Evolutionary conservation across 2,329 filamentous ascomycete species (phyloP).

Genomic region (Aspergillus sp.): DNA sequence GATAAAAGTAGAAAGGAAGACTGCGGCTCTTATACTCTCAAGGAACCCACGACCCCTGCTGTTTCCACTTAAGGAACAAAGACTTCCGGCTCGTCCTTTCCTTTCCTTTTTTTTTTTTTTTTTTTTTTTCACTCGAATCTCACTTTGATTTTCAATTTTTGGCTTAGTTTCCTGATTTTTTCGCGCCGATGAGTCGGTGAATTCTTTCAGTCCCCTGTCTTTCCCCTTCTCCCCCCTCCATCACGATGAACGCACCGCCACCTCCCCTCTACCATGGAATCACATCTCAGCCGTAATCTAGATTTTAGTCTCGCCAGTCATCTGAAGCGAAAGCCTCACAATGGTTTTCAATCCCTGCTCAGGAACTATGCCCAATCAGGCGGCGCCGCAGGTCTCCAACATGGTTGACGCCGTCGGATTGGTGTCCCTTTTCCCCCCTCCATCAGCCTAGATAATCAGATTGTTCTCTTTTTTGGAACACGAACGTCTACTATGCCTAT

Average conservation of each 20-base stretch:
- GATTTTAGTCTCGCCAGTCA: not conserved
- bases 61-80: not conserved
- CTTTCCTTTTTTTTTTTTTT: too few relatives aligned
- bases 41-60: not conserved
- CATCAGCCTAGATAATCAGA: not conserved
- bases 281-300: not conserved
- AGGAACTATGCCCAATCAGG: not conserved
- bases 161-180: too few relatives aligned
- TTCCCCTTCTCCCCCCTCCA: not conserved
- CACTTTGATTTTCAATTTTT: too few relatives aligned
- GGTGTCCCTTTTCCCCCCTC: not conserved
- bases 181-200: too few relatives aligned
- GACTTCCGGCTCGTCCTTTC: too few relatives aligned
- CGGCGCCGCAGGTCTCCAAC: not conserved
- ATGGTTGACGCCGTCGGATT: not conserved
- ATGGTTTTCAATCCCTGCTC: not conserved
- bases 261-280: not conserved
- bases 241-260: not conserved
- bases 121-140: too few relatives aligned
- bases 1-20: not conserved
- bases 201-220: not conserved
- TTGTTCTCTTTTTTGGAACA: not conserved
- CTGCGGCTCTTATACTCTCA: not conserved
- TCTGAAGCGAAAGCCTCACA: not conserved
- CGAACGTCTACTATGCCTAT: not conserved